Conservation (phyloP, 139 green algal species). For the Coelastrella sp. region DNA sequence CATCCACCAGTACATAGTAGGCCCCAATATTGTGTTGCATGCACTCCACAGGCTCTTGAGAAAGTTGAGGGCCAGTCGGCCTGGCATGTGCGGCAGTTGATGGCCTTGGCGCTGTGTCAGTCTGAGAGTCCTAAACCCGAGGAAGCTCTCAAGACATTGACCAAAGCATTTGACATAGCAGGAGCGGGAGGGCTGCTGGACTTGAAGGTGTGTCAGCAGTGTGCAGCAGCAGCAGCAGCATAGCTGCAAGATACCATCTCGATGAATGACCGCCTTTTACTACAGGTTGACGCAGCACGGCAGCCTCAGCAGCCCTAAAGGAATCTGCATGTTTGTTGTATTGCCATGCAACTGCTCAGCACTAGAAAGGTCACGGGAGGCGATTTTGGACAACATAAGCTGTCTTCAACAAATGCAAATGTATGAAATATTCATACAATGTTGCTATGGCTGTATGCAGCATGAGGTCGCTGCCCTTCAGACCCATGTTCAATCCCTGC, state of each 20-base stretch:
- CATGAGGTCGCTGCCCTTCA: constrained; percentile 62
- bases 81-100: constrained; percentile 63
- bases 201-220: constrained; percentile 46
- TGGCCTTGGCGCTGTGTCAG: constrained; percentile 62
- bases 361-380: too few species aligned
- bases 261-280: too few species aligned
- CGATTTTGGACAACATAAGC: too few species aligned
- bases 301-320: too few species aligned
- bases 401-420: too few species aligned
- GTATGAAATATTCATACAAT: too few species aligned
- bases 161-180: constrained; percentile 37
- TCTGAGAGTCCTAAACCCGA: constrained; percentile 24
- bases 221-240: neutral
- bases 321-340: too few species aligned
- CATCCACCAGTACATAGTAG: neutral
- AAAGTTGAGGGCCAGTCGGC: constrained; percentile 64
- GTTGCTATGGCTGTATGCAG: constrained; percentile 42
- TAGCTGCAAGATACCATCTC: neutral
- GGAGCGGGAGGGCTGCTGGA: neutral
- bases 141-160: constrained; percentile 1
- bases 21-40: neutral
- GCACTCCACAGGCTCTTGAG: constrained; percentile 53
- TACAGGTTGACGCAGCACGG: too few species aligned
- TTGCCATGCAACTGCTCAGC: too few species aligned
- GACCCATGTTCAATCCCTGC: constrained; percentile 34